phyloP scores from a whole-genome alignment of 331 rosid species.

The Cydonia oblonga region DNA sequence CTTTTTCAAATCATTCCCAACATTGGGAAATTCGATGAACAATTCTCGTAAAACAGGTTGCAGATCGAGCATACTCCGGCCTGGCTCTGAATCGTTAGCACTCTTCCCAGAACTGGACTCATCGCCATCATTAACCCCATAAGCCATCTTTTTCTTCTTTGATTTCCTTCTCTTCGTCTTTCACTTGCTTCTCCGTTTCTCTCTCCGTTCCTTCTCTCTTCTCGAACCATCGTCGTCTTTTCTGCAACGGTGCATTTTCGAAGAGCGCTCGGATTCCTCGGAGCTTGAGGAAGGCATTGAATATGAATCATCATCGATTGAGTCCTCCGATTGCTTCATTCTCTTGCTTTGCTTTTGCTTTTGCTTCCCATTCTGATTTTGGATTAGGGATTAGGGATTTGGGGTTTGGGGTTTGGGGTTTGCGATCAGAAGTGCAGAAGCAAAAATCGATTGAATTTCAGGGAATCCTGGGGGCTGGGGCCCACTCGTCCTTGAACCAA shows the following conservation, averaged over 20 bases:
- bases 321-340: constrained; percentile 27
- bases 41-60: constrained; percentile 30
- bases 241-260: constrained; percentile 33
- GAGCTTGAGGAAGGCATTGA: constrained; percentile 27
- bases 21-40: constrained; percentile 59
- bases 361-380: constrained; percentile 21
- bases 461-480: neutral
- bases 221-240: constrained; percentile 31
- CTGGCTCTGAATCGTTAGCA: constrained; percentile 20
- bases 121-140: constrained; percentile 19
- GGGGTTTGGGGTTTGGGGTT: too few species aligned
- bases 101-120: constrained; percentile 13
- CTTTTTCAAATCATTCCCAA: constrained; percentile 60
- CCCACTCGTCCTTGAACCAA: too few species aligned
- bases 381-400: too few species aligned
- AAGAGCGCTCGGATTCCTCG: constrained; percentile 42
- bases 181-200: constrained; percentile 18
- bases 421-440: too few species aligned
- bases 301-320: constrained; percentile 18
- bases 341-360: constrained; percentile 31
- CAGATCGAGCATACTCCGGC: constrained; percentile 29
- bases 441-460: too few species aligned
- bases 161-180: constrained; percentile 30
- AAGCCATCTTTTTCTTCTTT: constrained; percentile 21
- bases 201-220: constrained; percentile 47